Evolutionary conservation across 179 eudicot species (phyloP).

Genomic region (Patellifolia procumbens): DNA sequence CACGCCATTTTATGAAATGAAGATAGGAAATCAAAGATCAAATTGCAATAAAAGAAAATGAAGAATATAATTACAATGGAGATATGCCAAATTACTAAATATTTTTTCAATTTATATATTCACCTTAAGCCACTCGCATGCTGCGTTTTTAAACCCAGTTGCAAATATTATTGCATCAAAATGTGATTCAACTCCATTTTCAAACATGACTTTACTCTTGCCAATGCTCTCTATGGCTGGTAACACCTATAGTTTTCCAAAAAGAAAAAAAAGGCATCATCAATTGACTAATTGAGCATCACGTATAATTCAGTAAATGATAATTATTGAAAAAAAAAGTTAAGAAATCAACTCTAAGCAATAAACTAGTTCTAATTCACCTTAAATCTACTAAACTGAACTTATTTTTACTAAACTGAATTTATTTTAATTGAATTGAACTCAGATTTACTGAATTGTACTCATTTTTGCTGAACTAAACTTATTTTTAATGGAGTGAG

Average conservation of each 20-base stretch:
- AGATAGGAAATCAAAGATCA: too few relatives aligned
- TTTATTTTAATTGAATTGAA: too few relatives aligned
- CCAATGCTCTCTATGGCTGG: conserved; percentile 28
- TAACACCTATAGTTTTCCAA: conserved; percentile 24
- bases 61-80: too few relatives aligned
- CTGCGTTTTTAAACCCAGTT: conserved; percentile 36
- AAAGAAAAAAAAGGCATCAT: neutral
- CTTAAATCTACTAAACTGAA: too few relatives aligned
- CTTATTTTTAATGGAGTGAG: too few relatives aligned
- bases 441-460: too few relatives aligned
- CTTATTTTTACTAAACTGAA: too few relatives aligned
- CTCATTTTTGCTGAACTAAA: too few relatives aligned
- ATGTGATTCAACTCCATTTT: conserved; percentile 19
- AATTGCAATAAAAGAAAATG: neutral
- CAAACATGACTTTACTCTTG: conserved; percentile 23
- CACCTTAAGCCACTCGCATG: conserved; percentile 48
- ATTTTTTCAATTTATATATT: neutral
- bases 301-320: neutral
- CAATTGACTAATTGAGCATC: neutral
- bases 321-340: neutral
- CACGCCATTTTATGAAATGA: too few relatives aligned
- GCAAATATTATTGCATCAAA: conserved; percentile 48
- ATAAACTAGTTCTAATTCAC: too few relatives aligned
- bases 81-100: too few relatives aligned
- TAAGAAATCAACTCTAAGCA: too few relatives aligned